phyloP scores from a whole-genome alignment of 495 filamentous ascomycete species.

The Mytilinidion resinicola region DNA sequence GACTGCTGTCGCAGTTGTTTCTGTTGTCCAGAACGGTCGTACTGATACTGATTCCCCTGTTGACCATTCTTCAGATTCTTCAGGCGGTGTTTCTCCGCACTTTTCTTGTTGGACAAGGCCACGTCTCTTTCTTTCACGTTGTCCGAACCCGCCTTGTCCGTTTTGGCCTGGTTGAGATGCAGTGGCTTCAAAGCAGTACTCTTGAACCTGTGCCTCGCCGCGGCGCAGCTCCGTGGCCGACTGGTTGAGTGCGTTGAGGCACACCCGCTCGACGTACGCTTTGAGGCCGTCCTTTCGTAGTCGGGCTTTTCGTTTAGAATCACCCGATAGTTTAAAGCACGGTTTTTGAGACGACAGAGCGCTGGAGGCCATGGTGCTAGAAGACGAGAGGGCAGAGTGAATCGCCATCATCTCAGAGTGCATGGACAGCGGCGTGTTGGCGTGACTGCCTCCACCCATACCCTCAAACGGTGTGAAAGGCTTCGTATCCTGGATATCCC shows the following conservation, averaged over 20 bases:
- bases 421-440: constrained; percentile 44
- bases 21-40: constrained; percentile 26
- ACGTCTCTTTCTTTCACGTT: constrained; percentile 28
- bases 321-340: constrained; percentile 45
- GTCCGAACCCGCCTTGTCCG: constrained; percentile 25
- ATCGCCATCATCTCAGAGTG: constrained; percentile 54
- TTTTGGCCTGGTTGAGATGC: constrained; percentile 38
- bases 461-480: constrained; percentile 32
- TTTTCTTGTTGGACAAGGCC: constrained; percentile 16
- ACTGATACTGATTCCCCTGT: constrained; percentile 14
- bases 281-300: constrained; percentile 38
- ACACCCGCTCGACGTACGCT: constrained; percentile 42
- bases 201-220: constrained; percentile 38
- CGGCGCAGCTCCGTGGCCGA: constrained; percentile 21
- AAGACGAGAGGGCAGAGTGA: constrained; percentile 44
- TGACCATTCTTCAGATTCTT: constrained; percentile 28
- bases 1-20: constrained; percentile 28
- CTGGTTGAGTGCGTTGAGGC: constrained; percentile 29
- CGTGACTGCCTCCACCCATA: constrained; percentile 27
- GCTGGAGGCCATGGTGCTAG: constrained; percentile 37
- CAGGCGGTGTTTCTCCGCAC: constrained; percentile 33
- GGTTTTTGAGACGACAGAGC: constrained; percentile 43
- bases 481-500: not conserved
- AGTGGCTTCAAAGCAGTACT: constrained; percentile 45
- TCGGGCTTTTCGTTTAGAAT: constrained; percentile 41